phyloP scores from a whole-genome alignment of 2,329 filamentous ascomycete species.

The Calonectria honghensis region DNA sequence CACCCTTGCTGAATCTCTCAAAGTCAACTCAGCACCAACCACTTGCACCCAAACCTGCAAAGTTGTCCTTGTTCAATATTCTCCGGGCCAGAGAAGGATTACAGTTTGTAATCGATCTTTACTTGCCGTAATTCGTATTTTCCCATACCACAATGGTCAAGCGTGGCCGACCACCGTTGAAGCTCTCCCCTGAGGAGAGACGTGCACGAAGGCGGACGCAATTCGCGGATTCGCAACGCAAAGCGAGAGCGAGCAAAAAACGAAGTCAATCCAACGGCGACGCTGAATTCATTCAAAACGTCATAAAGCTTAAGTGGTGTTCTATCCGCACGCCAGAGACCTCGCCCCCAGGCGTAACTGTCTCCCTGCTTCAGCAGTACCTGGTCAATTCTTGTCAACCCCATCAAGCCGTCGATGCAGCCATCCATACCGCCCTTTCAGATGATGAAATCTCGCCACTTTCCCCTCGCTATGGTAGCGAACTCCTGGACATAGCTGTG shows the following conservation, averaged over 20 bases:
- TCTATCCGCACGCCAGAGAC: background rate
- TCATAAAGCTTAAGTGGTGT: background rate
- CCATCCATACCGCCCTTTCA: too few relatives aligned
- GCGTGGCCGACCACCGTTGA: constrained; percentile 3
- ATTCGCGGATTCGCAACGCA: constrained; percentile 3
- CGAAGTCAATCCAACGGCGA: background rate
- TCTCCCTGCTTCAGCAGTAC: background rate
- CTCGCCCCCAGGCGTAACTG: too few relatives aligned
- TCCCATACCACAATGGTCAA: background rate
- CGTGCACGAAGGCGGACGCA: background rate
- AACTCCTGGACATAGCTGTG: constrained; percentile 7
- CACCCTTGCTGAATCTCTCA: background rate
- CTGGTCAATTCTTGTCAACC: background rate
- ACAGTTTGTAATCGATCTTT: too few relatives aligned
- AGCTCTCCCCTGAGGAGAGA: constrained; percentile 6
- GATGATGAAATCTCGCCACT: background rate
- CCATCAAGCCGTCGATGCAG: background rate
- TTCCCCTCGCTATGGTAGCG: background rate
- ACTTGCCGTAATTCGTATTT: background rate
- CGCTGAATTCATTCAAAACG: background rate
- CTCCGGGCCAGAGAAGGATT: background rate
- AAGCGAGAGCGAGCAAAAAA: background rate
- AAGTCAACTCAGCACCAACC: background rate
- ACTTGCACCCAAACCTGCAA: background rate
- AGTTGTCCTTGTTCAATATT: background rate